Conservation (phyloP, 352 stramenopile species). For the Pilasporangium apinafurcum region DNA sequence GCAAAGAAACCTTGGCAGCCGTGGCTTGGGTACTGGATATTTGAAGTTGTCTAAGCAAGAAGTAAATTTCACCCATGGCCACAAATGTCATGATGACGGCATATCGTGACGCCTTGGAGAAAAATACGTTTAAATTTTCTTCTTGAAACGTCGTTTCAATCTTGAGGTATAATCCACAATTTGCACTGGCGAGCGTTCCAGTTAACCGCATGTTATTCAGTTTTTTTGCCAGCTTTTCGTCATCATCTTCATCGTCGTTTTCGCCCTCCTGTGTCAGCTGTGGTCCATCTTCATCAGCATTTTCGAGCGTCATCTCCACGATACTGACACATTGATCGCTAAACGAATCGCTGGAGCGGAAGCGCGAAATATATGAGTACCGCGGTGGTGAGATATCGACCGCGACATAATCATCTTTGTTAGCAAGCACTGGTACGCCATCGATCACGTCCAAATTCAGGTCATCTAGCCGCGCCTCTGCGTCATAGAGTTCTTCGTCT, state of each 20-base stretch:
- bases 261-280: constrained; percentile 5
- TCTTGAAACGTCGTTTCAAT: constrained; percentile 74
- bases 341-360: constrained; percentile 76
- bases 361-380: constrained; percentile 72
- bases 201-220: constrained; percentile 41
- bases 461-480: constrained; percentile 34
- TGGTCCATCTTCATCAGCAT: constrained; percentile 16
- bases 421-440: constrained; percentile 46
- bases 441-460: constrained; percentile 62
- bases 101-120: constrained; percentile 72
- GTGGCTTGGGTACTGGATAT: constrained; percentile 82
- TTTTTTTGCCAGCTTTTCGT: constrained; percentile 23
- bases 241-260: constrained; percentile 19
- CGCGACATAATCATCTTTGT: constrained; percentile 59
- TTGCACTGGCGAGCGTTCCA: constrained; percentile 67
- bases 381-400: constrained; percentile 77
- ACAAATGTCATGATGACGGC: constrained; percentile 84
- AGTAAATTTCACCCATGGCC: constrained; percentile 82
- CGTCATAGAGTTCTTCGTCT: constrained; percentile 21
- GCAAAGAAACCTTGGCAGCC: constrained; percentile 70
- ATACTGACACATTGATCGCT: constrained; percentile 82
- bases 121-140: constrained; percentile 80
- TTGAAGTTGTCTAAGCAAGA: constrained; percentile 79
- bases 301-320: constrained; percentile 62
- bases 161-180: constrained; percentile 71